Evolutionary conservation across 2,329 filamentous ascomycete genomes (phyloP), one percentile per base, ranked within the genome.

Genomic region (Arachnopeziza araneosa): DNA sequence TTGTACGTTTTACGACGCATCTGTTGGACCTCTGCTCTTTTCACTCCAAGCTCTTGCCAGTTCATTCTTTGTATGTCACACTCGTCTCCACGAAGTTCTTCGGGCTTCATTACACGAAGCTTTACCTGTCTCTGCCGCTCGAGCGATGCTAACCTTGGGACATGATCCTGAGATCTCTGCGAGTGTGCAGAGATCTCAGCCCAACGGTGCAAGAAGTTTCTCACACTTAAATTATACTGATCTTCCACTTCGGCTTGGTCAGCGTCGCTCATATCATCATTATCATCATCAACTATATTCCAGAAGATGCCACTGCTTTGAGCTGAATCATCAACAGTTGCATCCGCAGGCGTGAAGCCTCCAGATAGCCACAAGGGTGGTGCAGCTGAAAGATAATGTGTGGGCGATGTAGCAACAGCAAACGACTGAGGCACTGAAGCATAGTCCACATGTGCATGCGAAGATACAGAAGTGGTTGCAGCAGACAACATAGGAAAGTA

Each of bases 1-100:
- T 70, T 77, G 67, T 85, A 87, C 0, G 77, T 81, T 17, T 71
- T 61, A 50, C 71, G 64, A 22, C 84, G 78, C 57, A 76, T 75
- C 52, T 75, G 70, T 24, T 82, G 77, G 2, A 83, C 84, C 24
- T 76, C 71, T 24, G 66, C 66, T 58, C 83, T 78, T 12, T 77
- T 77, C 1, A 84, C 79, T 1, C 79, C 79, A 63, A 87, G 72
- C 14, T 75, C 71, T 1, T 70, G 65, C 85, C 85, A 87, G 67
- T 85, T 72, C 44, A 87, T 75, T 55, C 84, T 82, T 67, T 88
- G 85, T 24, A 85, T 70, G 66, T 88, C 85, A 59, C 75, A 83
- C 53, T 66, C 57, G 54, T 87, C 82, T 1, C 83, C 84, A n/a
- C 74, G 68, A 7, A 88, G 75, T 56, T 86, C 78, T 9, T 60